A percentile compares a stretch with the other conserved stretches of the same genome.
Evolutionary conservation across 345 rosid genomes (phyloP).

Genomic region (Angophora floribunda): DNA sequence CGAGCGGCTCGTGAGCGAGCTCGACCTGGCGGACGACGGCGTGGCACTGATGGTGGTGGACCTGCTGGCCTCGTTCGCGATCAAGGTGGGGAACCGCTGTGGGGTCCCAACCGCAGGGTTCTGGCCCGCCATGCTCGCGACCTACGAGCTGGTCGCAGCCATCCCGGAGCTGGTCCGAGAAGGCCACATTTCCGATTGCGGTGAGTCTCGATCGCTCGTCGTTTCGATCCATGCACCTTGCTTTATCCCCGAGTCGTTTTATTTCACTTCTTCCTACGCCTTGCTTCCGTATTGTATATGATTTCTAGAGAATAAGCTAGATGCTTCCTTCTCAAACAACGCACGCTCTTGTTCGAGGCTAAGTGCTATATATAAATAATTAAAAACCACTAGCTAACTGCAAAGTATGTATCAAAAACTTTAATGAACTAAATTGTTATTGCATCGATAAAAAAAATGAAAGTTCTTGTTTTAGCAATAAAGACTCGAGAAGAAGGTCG

Average conservation of each 20-base stretch:
- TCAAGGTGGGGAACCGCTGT: slow-evolving; percentile 44
- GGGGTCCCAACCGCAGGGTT: slow-evolving; percentile 54
- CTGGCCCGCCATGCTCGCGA: slow-evolving; percentile 67
- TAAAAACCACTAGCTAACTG: neutral
- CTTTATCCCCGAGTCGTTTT: neutral
- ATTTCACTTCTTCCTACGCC: neutral
- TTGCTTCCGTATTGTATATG: neutral
- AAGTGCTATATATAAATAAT: neutral
- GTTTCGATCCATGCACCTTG: neutral
- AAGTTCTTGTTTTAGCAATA: neutral
- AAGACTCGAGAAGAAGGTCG: neutral
- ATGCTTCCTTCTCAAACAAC: neutral
- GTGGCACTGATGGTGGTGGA: slow-evolving; percentile 61
- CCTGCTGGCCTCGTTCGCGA: slow-evolving; percentile 60
- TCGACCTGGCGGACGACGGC: neutral
- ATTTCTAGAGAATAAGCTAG: neutral
- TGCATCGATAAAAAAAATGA: neutral
- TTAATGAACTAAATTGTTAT: neutral
- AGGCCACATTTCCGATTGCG: slow-evolving; percentile 40
- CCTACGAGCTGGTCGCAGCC: slow-evolving; percentile 43
- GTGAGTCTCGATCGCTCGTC: slow-evolving; percentile 6
- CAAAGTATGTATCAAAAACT: neutral
- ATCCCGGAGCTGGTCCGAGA: slow-evolving; percentile 48
- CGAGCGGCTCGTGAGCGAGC: slow-evolving; percentile 22
- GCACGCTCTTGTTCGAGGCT: neutral